Conservation (phyloP, 768 basidiomycete genomes). For the Wakefieldia striispora region DNA sequence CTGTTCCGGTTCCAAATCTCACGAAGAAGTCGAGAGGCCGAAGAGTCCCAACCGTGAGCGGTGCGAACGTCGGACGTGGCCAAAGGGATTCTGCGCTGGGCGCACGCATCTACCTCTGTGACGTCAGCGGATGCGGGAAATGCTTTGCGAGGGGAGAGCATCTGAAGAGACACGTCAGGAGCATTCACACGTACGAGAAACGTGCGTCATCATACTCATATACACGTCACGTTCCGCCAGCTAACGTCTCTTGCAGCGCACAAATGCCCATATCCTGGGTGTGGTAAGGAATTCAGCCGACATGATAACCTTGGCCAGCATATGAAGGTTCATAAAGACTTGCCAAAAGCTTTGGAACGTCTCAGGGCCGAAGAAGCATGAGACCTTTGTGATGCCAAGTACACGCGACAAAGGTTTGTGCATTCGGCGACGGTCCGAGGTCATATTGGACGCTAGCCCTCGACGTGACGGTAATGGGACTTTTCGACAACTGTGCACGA, state of each 20-base stretch:
- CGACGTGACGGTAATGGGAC: conserved; percentile 26
- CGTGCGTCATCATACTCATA: conserved; percentile 48
- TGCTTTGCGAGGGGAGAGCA: conserved; percentile 89
- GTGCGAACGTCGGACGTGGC: conserved; percentile 25
- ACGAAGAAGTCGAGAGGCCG: conserved; percentile 72
- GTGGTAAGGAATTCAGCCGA: conserved; percentile 81
- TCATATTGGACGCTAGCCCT: conserved; percentile 11
- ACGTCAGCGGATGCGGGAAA: conserved; percentile 81
- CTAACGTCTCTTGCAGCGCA: conserved; percentile 51
- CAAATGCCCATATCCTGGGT: conserved; percentile 75
- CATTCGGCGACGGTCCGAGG: conserved; percentile 23
- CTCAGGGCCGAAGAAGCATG: conserved; percentile 22
- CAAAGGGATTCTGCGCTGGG: conserved; percentile 38
- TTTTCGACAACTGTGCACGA: conserved; percentile 22
- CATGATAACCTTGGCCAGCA: conserved; percentile 90
- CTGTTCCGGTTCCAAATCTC: conserved; percentile 64
- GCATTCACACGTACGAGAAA: conserved; percentile 91
- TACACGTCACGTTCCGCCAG: conserved; percentile 7
- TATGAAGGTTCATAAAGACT: conserved; percentile 70
- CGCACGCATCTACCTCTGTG: conserved; percentile 66
- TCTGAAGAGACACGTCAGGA: conserved; percentile 82
- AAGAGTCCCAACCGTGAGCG: conserved; percentile 54
- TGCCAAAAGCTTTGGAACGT: conserved; percentile 28
- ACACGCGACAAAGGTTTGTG: conserved; percentile 16
- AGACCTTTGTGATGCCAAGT: conserved; percentile 1